Evolutionary conservation across 768 basidiomycete species (phyloP).

Genomic region (Suillus fuscotomentosus): DNA sequence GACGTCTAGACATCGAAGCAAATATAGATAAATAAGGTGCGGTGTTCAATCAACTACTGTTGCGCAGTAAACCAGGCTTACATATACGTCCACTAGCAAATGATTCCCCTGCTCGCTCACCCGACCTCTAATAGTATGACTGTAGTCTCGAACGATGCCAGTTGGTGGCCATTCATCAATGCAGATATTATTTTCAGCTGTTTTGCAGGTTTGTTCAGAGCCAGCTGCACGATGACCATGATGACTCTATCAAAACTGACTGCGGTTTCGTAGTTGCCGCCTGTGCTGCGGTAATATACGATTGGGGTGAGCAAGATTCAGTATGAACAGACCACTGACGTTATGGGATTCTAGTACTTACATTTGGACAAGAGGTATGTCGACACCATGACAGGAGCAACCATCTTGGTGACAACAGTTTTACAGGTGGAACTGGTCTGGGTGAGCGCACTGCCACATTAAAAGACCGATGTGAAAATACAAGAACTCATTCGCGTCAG

Average conservation of each 20-base stretch:
- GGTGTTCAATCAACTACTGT: no score
- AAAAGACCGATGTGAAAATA: not conserved
- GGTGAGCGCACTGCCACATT: not conserved
- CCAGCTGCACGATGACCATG: not conserved
- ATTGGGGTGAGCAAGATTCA: not conserved
- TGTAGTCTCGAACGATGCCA: not conserved
- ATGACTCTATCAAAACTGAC: not conserved
- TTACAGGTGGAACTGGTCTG: not conserved
- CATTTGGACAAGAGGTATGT: not conserved
- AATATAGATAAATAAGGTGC: no score
- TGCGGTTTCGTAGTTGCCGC: not conserved
- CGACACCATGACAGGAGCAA: not conserved
- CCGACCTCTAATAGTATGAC: not conserved
- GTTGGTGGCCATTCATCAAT: not conserved
- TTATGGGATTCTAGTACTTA: not conserved
- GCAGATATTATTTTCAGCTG: not conserved
- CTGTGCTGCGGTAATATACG: not conserved
- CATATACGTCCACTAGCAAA: not conserved
- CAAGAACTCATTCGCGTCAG: not conserved
- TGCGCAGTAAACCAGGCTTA: no score
- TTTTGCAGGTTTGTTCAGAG: not conserved
- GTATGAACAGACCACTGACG: not conserved
- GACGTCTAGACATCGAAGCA: no score
- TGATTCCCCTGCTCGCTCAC: no score
- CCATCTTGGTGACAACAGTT: not conserved